Percentiles rank a stretch among this genome's conserved stretches.
phyloP scores from a whole-genome alignment of 176 grass and related monocot genomes.

The Aegilops bicornis region DNA sequence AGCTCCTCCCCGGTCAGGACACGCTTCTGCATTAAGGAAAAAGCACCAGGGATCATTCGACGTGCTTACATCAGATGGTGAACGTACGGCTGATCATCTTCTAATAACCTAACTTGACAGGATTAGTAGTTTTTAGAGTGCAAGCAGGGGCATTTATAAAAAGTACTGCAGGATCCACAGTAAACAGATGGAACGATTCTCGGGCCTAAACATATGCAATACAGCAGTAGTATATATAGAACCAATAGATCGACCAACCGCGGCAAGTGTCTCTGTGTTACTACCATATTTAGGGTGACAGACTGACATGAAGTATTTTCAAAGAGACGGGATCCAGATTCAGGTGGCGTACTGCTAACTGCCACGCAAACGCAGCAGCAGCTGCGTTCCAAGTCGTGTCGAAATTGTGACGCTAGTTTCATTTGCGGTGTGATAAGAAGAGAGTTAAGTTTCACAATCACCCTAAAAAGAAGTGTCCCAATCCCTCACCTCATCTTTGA shows the following conservation, averaged over 20 bases:
- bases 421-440: neutral
- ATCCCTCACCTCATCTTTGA: slow-evolving; percentile 64
- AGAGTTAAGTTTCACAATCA: no score
- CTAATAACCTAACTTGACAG: neutral
- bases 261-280: neutral
- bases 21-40: slow-evolving; percentile 41
- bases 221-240: neutral
- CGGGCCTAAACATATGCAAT: neutral
- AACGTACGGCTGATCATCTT: neutral
- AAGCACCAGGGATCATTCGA: neutral
- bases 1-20: slow-evolving; percentile 64
- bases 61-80: neutral
- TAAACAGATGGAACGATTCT: slow-evolving; percentile 20
- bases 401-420: no score
- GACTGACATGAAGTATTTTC: neutral
- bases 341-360: no score
- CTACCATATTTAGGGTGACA: neutral
- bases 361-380: no score
- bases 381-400: no score
- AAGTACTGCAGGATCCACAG: neutral
- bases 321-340: neutral
- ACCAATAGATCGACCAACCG: neutral
- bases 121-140: neutral
- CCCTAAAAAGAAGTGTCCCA: neutral
- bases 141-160: neutral